These are phyloP conservation scores for Aspergillus quadrilineatus DNA, from an alignment of 2,329 filamentous ascomycete species.

Conservation along the genomic window DNA sequence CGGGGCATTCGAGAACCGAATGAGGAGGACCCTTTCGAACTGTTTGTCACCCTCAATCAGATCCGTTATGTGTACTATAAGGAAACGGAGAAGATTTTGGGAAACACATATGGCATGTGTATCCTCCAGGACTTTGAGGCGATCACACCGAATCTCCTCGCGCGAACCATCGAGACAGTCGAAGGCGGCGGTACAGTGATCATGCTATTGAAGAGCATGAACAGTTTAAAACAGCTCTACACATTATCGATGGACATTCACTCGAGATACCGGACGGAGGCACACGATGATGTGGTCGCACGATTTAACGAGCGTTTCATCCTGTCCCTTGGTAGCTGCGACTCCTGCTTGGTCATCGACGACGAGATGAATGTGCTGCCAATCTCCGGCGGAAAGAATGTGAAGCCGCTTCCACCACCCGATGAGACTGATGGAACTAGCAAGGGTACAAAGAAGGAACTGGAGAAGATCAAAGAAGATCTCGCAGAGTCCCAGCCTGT, in stretches of 20 bases:
- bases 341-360: slow-evolving; percentile 91
- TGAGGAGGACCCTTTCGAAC: slow-evolving; percentile 90
- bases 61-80: slow-evolving; percentile 99
- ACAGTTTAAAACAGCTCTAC: slow-evolving; percentile 93
- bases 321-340: slow-evolving; percentile 89
- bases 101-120: slow-evolving; percentile 98
- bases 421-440: slow-evolving; percentile 72
- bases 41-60: slow-evolving; percentile 93
- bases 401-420: slow-evolving; percentile 75
- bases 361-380: slow-evolving; percentile 97
- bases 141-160: slow-evolving; percentile 93
- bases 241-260: slow-evolving; percentile 98
- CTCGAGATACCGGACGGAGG: slow-evolving; percentile 92
- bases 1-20: slow-evolving; percentile 90
- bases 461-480: slow-evolving; percentile 83
- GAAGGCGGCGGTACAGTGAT: slow-evolving; percentile 93
- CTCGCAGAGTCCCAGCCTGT: slow-evolving; percentile 82
- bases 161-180: slow-evolving; percentile 93
- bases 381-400: slow-evolving; percentile 90
- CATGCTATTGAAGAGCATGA: slow-evolving; percentile 92
- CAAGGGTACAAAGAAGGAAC: slow-evolving; percentile 67
- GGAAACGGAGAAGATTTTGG: slow-evolving; percentile 97
- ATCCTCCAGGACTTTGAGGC: slow-evolving; percentile 98
- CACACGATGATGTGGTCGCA: slow-evolving; percentile 89
- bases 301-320: slow-evolving; percentile 98